Percentiles rank a stretch among this genome's conserved stretches.
Conservation (phyloP, 106 monocot species). For the Ottelia alismoides region DNA sequence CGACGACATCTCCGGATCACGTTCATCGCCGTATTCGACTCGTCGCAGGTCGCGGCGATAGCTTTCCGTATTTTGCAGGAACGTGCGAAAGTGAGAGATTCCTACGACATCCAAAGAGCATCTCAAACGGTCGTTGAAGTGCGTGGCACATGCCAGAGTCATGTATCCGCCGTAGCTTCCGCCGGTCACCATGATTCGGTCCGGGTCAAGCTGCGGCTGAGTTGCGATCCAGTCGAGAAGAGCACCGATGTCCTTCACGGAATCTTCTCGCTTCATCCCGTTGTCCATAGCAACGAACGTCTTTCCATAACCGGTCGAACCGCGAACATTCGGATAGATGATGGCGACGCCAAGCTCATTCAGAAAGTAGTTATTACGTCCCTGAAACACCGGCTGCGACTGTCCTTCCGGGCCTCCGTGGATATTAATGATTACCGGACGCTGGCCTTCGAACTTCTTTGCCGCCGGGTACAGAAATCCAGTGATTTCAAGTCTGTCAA, state of each 20-base stretch:
- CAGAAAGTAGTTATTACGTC: background rate
- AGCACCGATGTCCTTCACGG: background rate
- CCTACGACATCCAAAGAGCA: background rate
- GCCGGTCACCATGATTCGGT: background rate
- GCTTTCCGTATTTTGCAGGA: background rate
- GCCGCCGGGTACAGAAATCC: background rate
- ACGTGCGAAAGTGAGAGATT: background rate
- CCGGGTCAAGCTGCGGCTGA: background rate
- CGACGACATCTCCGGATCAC: background rate
- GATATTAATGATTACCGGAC: background rate
- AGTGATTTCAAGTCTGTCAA: background rate
- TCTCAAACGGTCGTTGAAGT: background rate
- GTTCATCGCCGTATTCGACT: background rate
- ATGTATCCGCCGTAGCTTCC: background rate
- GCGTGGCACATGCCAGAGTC: background rate
- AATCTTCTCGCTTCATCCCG: background rate
- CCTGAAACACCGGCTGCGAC: background rate
- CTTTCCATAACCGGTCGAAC: background rate
- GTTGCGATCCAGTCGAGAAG: background rate
- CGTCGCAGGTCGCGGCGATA: background rate
- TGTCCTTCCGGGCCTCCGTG: background rate
- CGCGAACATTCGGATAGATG: background rate
- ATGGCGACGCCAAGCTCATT: background rate
- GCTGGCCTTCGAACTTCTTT: background rate
- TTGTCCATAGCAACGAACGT: background rate